Percentiles rank a stretch among this genome's conserved stretches.
Conservation (phyloP, 352 stramenopile genomes). For the Phytophthora chlamydospora region DNA sequence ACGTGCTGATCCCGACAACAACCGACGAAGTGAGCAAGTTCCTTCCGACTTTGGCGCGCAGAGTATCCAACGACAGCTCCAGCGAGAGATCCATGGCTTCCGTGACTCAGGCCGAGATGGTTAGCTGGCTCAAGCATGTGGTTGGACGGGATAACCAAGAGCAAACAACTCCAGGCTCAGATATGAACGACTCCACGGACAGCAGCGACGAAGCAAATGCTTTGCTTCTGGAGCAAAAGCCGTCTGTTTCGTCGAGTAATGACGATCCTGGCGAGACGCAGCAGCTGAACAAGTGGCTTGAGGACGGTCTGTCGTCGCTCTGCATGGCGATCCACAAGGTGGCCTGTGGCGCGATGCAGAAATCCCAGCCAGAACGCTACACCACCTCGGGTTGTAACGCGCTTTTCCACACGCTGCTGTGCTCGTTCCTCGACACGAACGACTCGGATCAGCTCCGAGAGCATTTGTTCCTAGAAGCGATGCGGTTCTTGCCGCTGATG, state of each 20-base stretch:
- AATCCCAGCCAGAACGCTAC: conserved; percentile 83
- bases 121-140: conserved; percentile 53
- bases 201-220: conserved; percentile 26
- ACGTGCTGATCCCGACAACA: conserved; percentile 93
- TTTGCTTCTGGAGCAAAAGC: conserved; percentile 43
- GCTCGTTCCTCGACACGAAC: conserved; percentile 68
- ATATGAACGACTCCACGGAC: conserved; percentile 20
- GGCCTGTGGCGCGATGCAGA: conserved; percentile 81
- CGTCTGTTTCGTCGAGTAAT: conserved; percentile 10
- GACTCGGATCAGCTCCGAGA: conserved; percentile 70
- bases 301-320: conserved; percentile 71
- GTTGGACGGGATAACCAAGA: conserved; percentile 21
- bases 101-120: conserved; percentile 40
- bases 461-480: conserved; percentile 69
- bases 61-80: conserved; percentile 24
- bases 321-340: conserved; percentile 90
- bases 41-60: conserved; percentile 32
- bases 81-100: conserved; percentile 13
- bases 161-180: neutral
- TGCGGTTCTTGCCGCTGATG: conserved; percentile 81
- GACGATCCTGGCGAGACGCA: conserved; percentile 27
- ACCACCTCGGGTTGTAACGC: conserved; percentile 76
- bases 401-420: conserved; percentile 82
- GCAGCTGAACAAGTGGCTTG: conserved; percentile 59
- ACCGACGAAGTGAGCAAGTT: conserved; percentile 57